Conservation (phyloP, 2,329 filamentous ascomycete species). For the Cercospora sesami region DNA sequence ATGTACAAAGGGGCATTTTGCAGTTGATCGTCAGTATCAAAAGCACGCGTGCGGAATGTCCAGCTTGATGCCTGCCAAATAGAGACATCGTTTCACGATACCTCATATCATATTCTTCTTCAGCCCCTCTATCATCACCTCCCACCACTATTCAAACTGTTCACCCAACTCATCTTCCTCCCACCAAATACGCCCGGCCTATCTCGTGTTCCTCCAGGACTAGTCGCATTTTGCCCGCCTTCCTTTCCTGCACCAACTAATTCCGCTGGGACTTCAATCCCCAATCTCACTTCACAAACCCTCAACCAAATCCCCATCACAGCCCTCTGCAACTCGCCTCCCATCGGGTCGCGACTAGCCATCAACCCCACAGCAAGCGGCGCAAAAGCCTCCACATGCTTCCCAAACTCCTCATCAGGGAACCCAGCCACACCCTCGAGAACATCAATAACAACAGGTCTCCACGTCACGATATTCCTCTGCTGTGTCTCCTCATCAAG, state of each 20-base stretch:
- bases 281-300: conserved; percentile 73
- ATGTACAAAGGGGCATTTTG: too few relatives aligned
- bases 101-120: not conserved
- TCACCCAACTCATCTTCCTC: conserved; percentile 31
- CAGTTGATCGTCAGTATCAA: too few relatives aligned
- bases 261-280: conserved; percentile 41
- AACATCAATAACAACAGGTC: conserved; percentile 94
- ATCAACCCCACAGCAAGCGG: conserved; percentile 81
- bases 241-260: conserved; percentile 7
- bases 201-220: conserved; percentile 25
- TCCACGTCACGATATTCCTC: conserved; percentile 94
- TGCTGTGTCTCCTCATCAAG: conserved; percentile 97
- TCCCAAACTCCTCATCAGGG: conserved; percentile 73
- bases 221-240: conserved; percentile 17
- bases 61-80: not conserved
- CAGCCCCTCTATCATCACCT: not conserved
- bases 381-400: conserved; percentile 80
- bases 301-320: conserved; percentile 75
- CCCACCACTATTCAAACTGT: conserved; percentile 6
- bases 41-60: not conserved
- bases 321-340: conserved; percentile 72
- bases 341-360: conserved; percentile 67
- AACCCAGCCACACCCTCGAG: conserved; percentile 89
- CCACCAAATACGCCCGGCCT: conserved; percentile 26
- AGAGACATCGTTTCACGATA: not conserved